Evolutionary conservation across 768 basidiomycete species (phyloP), one percentile per base, ranked within the genome.

Genomic region (Paxillus rubicundulus): DNA sequence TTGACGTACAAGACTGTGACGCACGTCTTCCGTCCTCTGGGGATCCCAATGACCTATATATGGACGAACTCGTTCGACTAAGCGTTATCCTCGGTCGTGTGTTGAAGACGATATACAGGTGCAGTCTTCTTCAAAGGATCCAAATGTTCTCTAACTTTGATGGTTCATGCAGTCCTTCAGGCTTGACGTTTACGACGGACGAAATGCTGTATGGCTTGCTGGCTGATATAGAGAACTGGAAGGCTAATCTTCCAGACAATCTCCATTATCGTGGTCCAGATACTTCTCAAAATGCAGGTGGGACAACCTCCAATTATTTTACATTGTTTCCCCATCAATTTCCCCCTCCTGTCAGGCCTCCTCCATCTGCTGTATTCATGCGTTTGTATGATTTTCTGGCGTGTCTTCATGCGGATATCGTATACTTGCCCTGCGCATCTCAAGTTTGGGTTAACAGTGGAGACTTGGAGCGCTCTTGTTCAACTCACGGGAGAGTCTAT

Each of bases 351-450:
- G 27, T 18, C 60, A 91, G 95, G 96, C 38, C 75, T 97, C 50
- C 76, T 99, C 20, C 94, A 97, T 69, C 70, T 98, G 47, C 77
- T 92, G 37, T 94, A 91, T 67, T 82, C 89, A 28, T 92, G 90
- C 64, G 85, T 98, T 40, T 87, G 85, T 60, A 97, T 98, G 85
- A 89, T 98, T 69, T 95, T 97, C 72, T 97, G 92, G 86, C 87
- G 96, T 45, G 93, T 97, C 30, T 98, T 98, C 75, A 95, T 98
- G 92, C 84, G 96, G 47, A 92, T 98, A 70, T 93, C 91, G 52
- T 98, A 97, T 73, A 80, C 85, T 17, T 89, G 91, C 64, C 94
- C 96, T 9, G 82, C 82, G 10, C 93, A 97, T 64, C 81, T 96
- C 63, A 94, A 89, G 65, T 93, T 96, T 61, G 79, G 82, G 36